A percentile compares a stretch with the other conserved stretches of the same genome.
Conservation (phyloP, 257 asterid species). For the Avicennia marina region DNA sequence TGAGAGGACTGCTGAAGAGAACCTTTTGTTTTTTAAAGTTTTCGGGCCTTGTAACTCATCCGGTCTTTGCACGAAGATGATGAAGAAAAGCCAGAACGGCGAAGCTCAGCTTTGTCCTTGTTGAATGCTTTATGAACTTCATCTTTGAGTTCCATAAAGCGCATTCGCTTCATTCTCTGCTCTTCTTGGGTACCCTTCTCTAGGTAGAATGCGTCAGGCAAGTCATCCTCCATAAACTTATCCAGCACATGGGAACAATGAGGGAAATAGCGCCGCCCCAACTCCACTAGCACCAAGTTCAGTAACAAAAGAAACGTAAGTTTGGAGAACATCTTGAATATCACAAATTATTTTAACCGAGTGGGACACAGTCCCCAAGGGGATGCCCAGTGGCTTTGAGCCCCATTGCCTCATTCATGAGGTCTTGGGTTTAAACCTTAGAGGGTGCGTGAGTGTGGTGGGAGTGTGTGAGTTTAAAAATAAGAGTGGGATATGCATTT, state of each 20-base stretch:
- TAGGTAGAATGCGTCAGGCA: conserved; percentile 43
- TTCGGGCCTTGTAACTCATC: conserved; percentile 25
- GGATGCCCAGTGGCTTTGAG: no score
- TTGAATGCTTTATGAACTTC: conserved; percentile 61
- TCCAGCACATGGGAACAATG: conserved; percentile 71
- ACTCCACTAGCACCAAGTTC: conserved; percentile 47
- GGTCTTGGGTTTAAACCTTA: no score
- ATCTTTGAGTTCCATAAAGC: conserved; percentile 55
- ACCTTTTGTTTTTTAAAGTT: conserved; percentile 15
- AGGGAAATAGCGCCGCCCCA: conserved; percentile 66
- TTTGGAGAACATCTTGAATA: neutral
- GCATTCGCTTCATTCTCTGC: conserved; percentile 43
- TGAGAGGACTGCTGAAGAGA: neutral
- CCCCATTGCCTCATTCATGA: no score
- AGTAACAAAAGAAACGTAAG: neutral
- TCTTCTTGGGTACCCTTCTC: conserved; percentile 67
- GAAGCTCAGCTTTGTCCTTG: conserved; percentile 65
- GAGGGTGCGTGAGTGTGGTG: no score
- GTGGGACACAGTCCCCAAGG: no score
- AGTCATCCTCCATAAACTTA: conserved; percentile 65
- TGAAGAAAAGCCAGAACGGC: conserved; percentile 39
- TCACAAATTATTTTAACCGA: no score
- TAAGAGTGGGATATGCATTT: no score
- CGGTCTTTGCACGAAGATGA: conserved; percentile 31
- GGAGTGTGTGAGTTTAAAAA: no score